These are phyloP conservation scores for Trametes meyenii DNA, from an alignment of 768 basidiomycete genomes.

Conservation along the genomic window DNA sequence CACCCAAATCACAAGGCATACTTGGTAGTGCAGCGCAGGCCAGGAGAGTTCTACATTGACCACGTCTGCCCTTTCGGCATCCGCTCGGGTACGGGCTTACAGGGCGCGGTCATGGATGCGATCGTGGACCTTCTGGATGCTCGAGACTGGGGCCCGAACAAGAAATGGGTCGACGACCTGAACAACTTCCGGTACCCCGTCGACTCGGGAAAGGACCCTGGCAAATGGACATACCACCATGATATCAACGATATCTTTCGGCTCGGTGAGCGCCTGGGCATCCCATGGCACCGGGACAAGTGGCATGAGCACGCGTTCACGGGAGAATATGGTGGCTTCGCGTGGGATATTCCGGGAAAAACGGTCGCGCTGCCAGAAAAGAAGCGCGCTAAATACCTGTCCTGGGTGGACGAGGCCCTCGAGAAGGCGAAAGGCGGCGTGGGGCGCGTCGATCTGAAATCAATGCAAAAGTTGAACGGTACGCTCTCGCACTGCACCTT, in stretches of 20 bases:
- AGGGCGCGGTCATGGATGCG: slow-evolving; percentile 7
- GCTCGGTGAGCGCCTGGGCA: slow-evolving; percentile 20
- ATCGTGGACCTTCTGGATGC: slow-evolving; percentile 5
- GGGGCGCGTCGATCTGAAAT: slow-evolving; percentile 15
- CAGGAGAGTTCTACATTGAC: slow-evolving; percentile 6
- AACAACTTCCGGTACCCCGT: background rate
- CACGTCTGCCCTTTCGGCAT: slow-evolving; percentile 2
- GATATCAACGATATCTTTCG: background rate
- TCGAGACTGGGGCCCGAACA: background rate
- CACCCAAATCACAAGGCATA: background rate
- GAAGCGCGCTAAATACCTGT: slow-evolving; percentile 33
- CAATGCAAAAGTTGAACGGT: slow-evolving; percentile 32
- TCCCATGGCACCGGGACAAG: slow-evolving; percentile 30
- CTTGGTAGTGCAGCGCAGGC: slow-evolving; percentile 1
- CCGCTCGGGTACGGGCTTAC: background rate
- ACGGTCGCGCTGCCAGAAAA: slow-evolving; percentile 35
- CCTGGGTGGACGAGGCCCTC: slow-evolving; percentile 18
- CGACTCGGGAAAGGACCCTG: background rate
- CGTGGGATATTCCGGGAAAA: slow-evolving; percentile 32
- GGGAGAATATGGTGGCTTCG: slow-evolving; percentile 35
- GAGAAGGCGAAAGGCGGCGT: background rate
- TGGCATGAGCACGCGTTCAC: slow-evolving; percentile 25
- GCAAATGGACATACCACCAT: background rate
- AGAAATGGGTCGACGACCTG: slow-evolving; percentile 18
- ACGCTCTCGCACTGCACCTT: slow-evolving; percentile 40